Base-by-base conservation (phyloP, 768 basidiomycete species). In the Mycena epipterygia region DNA sequence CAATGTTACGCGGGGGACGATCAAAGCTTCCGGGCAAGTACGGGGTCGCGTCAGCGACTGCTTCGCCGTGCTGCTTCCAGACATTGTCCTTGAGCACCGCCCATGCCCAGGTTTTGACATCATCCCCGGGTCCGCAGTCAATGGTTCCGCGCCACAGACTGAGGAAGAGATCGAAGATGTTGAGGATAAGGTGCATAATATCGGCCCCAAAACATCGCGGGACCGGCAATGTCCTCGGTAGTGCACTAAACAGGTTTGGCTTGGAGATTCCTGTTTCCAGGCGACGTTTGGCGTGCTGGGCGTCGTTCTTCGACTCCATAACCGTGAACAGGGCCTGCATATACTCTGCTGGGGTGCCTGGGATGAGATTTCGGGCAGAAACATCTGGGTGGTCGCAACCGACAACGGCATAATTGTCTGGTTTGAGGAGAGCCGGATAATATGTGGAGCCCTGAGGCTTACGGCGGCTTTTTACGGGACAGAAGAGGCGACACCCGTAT, bases 401-500 rank as follows among this genome's bases (percentile, higher is more conserved):
- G 0, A 17, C 23, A 35, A 77, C 68, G 25, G 63, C 25, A 13
- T 79, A 76, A 25, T 81, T 75, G 51, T 74, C 41, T 0, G 80
- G 82, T 35, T 72, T 71, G 1, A 76, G 56, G 12, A 78, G 76
- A 0, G 79, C 78, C 0, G 83, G 80, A 64, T 81, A 85, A 64
- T 86, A 85, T 27, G 79, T 77, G 0, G 68, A 51, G 9, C 46
- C 75, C 8, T 56, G 67, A 1, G 65, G 75, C 64, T 83, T 84
- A 35, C 75, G 78, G 9, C 76, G 76, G 12, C 83, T 81, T 33
- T 65, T 71, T 1, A 82, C 49, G 0, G 68, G 59, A 67, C 82
- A 84, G 41, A 76, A 78, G 9, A 82, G 39, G 0, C 77, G 75
- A 60, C 87, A 89, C 0, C 80, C 82, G 30, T 77, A 75, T 14